These are phyloP conservation scores for Boletus coccyginus DNA, from an alignment of 768 basidiomycete genomes.

Conservation along the genomic window DNA sequence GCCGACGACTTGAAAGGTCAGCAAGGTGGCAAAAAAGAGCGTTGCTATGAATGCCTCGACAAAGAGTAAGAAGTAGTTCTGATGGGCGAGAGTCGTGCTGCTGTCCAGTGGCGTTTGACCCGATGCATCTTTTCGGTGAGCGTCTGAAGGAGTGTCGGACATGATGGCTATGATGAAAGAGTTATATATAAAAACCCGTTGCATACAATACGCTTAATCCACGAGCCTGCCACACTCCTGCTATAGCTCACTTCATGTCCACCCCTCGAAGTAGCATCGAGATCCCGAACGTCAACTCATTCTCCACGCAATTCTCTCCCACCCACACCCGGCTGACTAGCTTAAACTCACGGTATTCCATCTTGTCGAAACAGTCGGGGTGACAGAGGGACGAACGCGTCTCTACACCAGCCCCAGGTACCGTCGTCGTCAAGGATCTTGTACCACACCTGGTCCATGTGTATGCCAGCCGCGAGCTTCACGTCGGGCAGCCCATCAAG, in stretches of 20 bases:
- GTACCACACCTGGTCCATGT: slow-evolving; percentile 23
- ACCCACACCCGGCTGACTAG: slow-evolving; percentile 39
- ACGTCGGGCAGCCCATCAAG: not conserved
- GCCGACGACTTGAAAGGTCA: too few relatives aligned
- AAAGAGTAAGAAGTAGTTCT: too few relatives aligned
- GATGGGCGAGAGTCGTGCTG: too few relatives aligned
- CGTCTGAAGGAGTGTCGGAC: too few relatives aligned
- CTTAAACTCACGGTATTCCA: slow-evolving; percentile 44
- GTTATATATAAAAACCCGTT: too few relatives aligned
- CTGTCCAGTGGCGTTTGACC: too few relatives aligned
- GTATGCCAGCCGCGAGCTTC: slow-evolving; percentile 14
- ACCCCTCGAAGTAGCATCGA: slow-evolving; percentile 42
- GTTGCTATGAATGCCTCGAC: too few relatives aligned
- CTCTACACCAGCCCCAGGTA: slow-evolving; percentile 33
- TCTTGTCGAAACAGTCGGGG: slow-evolving; percentile 44
- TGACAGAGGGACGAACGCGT: slow-evolving; percentile 48
- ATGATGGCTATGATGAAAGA: too few relatives aligned
- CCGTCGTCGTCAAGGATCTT: slow-evolving; percentile 13
- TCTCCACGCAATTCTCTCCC: slow-evolving; percentile 24
- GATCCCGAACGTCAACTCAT: slow-evolving; percentile 37
- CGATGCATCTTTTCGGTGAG: too few relatives aligned
- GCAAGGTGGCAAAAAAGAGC: too few relatives aligned
- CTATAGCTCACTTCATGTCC: slow-evolving; percentile 27
- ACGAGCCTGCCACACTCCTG: too few relatives aligned
- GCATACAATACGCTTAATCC: not conserved